Evolutionary conservation across 148 eudicot species (phyloP).

Genomic region (Silene conica): DNA sequence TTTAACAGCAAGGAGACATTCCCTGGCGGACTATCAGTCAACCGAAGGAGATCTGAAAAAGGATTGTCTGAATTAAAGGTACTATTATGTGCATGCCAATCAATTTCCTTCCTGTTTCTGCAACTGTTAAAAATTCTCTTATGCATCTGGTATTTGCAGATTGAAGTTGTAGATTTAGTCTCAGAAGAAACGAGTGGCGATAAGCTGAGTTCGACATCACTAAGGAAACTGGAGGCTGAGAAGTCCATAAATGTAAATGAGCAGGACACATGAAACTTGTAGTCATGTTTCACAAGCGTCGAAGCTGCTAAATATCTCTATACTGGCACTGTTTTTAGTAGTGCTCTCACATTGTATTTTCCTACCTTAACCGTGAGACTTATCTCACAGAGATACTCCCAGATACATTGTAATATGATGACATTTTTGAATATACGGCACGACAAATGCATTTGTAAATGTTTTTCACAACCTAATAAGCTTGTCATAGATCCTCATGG

Average conservation of each 20-base stretch:
- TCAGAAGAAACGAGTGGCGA: slow-evolving; percentile 60
- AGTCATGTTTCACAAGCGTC: not conserved
- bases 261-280: slow-evolving; percentile 14
- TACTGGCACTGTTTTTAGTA: not conserved
- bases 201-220: slow-evolving; percentile 77
- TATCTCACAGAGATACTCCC: not conserved
- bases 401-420: not conserved
- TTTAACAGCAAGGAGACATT: slow-evolving; percentile 78
- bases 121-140: not conserved
- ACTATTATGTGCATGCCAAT: not conserved
- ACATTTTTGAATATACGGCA: not conserved
- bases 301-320: not conserved
- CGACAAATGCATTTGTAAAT: not conserved
- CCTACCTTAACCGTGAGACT: not conserved
- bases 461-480: not conserved
- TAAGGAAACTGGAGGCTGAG: slow-evolving; percentile 87
- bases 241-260: slow-evolving; percentile 31
- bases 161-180: slow-evolving; percentile 88
- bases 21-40: slow-evolving; percentile 76
- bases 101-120: not conserved
- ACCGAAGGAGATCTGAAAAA: slow-evolving; percentile 68
- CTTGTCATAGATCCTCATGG: no score
- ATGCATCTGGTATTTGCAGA: slow-evolving; percentile 36
- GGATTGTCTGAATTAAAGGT: slow-evolving; percentile 75
- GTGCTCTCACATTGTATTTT: not conserved